Conservation (phyloP, 495 filamentous ascomycete species). For the Lentithecium fluviatile region DNA sequence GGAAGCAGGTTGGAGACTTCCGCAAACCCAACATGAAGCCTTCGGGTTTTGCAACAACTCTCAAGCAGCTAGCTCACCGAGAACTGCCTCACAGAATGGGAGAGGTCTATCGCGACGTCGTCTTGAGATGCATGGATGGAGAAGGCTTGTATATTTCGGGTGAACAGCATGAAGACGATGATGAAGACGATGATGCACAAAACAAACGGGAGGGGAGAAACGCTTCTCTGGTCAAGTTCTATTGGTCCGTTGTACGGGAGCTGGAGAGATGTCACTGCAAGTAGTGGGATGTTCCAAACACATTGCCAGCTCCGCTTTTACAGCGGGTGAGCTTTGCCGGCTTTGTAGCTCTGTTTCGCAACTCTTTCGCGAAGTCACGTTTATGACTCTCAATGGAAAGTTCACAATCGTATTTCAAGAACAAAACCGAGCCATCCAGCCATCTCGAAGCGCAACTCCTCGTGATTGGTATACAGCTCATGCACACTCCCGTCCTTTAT, state of each 20-base stretch:
- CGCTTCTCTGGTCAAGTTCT: neutral
- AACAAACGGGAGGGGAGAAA: neutral
- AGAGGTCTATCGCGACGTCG: neutral
- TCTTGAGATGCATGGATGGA: neutral
- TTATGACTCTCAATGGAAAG: too few species aligned
- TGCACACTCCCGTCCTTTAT: too few species aligned
- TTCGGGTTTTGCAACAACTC: neutral
- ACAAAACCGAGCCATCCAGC: too few species aligned
- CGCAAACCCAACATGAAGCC: neutral
- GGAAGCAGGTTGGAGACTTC: constrained; percentile 48
- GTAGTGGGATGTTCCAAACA: too few species aligned
- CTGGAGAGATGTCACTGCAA: neutral
- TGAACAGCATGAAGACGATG: neutral
- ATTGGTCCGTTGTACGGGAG: neutral
- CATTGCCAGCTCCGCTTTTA: too few species aligned
- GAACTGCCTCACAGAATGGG: neutral
- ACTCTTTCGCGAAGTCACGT: too few species aligned
- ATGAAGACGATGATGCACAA: neutral
- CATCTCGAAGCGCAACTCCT: too few species aligned
- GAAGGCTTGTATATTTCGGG: neutral
- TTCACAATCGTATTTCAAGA: too few species aligned
- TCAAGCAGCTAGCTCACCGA: neutral
- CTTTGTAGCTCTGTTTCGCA: too few species aligned
- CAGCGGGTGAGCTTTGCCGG: too few species aligned
- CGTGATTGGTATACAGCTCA: too few species aligned